Percentiles rank a stretch among this genome's conserved stretches.
phyloP scores from a whole-genome alignment of 768 basidiomycete genomes.

The Rhizopogon roseolus region DNA sequence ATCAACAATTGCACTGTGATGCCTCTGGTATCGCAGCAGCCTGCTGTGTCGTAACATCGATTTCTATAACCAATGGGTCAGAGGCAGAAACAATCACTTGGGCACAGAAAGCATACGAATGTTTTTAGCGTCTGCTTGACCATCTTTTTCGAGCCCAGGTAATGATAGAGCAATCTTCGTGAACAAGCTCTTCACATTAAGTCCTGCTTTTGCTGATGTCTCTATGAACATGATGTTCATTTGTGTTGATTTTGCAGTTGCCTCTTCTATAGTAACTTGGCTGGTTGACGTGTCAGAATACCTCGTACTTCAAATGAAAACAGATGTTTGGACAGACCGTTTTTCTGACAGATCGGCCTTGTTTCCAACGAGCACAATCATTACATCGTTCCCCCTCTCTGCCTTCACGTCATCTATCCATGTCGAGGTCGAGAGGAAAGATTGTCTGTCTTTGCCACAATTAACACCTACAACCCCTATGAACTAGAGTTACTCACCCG shows the following conservation, averaged over 20 bases:
- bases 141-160: slow-evolving; percentile 91
- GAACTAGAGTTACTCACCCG: slow-evolving; percentile 56
- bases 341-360: slow-evolving; percentile 99
- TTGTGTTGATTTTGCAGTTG: slow-evolving; percentile 86
- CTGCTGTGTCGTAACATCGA: slow-evolving; percentile 80
- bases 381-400: slow-evolving; percentile 95
- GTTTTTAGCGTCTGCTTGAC: slow-evolving; percentile 50
- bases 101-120: slow-evolving; percentile 30
- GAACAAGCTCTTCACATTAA: slow-evolving; percentile 98
- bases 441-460: slow-evolving; percentile 70
- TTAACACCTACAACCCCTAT: slow-evolving; percentile 1
- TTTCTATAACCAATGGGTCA: slow-evolving; percentile 49
- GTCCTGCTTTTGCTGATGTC: slow-evolving; percentile 97
- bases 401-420: slow-evolving; percentile 99
- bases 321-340: slow-evolving; percentile 52
- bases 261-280: slow-evolving; percentile 98
- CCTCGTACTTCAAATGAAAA: background rate
- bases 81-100: background rate
- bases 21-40: slow-evolving; percentile 76
- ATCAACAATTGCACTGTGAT: slow-evolving; percentile 78
- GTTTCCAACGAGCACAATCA: slow-evolving; percentile 97
- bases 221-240: slow-evolving; percentile 98
- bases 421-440: slow-evolving; percentile 97
- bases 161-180: slow-evolving; percentile 99
- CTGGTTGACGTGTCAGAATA: slow-evolving; percentile 36